Conservation (phyloP, 495 filamentous ascomycete genomes). For the Aspergillus nidulans region DNA sequence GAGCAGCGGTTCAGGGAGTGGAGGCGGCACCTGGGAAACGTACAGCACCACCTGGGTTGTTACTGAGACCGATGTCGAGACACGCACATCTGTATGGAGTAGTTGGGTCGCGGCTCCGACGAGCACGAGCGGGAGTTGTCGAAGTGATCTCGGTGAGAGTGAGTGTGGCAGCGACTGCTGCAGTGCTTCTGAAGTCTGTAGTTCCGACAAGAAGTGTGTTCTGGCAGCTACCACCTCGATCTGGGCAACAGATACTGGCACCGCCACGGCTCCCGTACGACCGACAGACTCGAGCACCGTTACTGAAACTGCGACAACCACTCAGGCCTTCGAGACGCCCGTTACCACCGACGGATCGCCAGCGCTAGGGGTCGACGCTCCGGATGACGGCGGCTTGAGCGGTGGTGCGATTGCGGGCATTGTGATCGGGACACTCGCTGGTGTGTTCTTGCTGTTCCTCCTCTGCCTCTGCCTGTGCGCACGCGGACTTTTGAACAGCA, state of each 20-base stretch:
- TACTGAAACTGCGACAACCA: conserved; percentile 56
- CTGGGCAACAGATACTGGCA: conserved; percentile 36
- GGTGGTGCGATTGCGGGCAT: conserved; percentile 92
- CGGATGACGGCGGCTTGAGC: conserved; percentile 53
- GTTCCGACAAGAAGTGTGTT: conserved; percentile 31
- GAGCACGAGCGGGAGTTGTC: conserved; percentile 42
- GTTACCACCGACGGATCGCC: conserved; percentile 49
- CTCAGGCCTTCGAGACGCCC: conserved; percentile 54
- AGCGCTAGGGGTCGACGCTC: conserved; percentile 40
- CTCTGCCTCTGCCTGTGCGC: conserved; percentile 73
- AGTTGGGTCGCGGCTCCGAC: conserved; percentile 38
- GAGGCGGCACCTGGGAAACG: conserved; percentile 38
- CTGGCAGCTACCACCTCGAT: conserved; percentile 33
- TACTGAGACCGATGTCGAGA: conserved; percentile 61
- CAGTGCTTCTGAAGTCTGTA: conserved; percentile 64
- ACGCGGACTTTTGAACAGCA: conserved; percentile 56
- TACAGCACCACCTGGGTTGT: conserved; percentile 65
- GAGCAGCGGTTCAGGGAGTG: conserved; percentile 15
- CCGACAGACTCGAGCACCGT: conserved; percentile 62
- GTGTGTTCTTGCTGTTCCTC: conserved; percentile 64
- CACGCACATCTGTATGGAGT: conserved; percentile 64
- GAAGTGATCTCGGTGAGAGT: conserved; percentile 53
- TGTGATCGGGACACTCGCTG: conserved; percentile 80
- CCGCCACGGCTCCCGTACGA: conserved; percentile 59
- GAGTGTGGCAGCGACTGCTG: conserved; percentile 76